phyloP scores from a whole-genome alignment of 495 filamentous ascomycete species.

The Tuber indicum region DNA sequence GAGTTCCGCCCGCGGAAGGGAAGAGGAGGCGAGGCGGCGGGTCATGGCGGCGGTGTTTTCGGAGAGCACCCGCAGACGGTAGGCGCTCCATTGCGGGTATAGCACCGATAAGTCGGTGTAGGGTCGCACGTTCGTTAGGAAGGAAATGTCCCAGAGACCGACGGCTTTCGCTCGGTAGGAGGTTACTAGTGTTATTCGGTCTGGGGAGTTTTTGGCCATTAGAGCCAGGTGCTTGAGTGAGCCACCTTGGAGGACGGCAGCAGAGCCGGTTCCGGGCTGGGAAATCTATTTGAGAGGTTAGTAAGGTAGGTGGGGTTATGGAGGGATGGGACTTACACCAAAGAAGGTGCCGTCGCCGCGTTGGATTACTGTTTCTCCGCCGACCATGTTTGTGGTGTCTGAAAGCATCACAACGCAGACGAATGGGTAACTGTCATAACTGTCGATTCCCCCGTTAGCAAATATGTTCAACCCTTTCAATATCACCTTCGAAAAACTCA shows the following conservation, averaged over 20 bases:
- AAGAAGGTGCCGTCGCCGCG: conserved; percentile 38
- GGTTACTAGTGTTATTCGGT: conserved; percentile 44
- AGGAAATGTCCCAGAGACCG: conserved; percentile 40
- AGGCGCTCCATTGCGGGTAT: conserved; percentile 42
- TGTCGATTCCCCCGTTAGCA: conserved; percentile 2
- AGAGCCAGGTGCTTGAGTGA: conserved; percentile 43
- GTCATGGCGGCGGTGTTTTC: conserved; percentile 7
- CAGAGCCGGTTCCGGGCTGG: conserved; percentile 27
- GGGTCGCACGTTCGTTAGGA: conserved; percentile 42
- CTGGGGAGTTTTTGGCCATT: conserved; percentile 36
- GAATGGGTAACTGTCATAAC: conserved; percentile 44
- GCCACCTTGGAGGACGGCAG: conserved; percentile 43
- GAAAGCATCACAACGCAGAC: conserved; percentile 44
- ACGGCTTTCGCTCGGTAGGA: conserved; percentile 40
- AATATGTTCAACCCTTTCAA: not conserved
- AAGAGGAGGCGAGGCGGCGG: not conserved
- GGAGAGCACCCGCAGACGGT: conserved; percentile 22
- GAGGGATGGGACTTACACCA: conserved; percentile 26
- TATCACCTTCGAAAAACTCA: conserved; percentile 22
- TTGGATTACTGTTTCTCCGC: conserved; percentile 44
- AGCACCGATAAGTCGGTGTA: conserved; percentile 37
- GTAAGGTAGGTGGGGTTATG: not conserved
- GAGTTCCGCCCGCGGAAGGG: not conserved
- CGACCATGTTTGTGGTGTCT: conserved; percentile 43
- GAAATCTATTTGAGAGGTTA: conserved; percentile 11